These are phyloP conservation scores for Pyrenochaeta sp. DNA, from an alignment of 2,329 filamentous ascomycete genomes.

Conservation along the genomic window DNA sequence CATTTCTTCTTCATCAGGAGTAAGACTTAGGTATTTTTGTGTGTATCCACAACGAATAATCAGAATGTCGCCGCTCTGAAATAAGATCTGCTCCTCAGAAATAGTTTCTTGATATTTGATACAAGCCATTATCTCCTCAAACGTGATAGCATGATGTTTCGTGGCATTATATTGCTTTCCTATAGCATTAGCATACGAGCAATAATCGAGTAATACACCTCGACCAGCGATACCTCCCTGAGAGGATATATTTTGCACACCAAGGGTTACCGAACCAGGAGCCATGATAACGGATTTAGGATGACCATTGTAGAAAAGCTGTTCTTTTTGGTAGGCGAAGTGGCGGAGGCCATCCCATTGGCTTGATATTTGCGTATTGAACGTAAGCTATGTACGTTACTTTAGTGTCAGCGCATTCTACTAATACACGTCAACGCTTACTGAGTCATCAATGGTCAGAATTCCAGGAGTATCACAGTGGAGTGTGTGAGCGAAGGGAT, in stretches of 20 bases:
- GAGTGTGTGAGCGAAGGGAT: neutral
- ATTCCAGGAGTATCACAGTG: slow-evolving; percentile 16
- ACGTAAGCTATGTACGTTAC: slow-evolving; percentile 21
- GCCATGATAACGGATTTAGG: neutral
- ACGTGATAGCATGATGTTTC: slow-evolving; percentile 14
- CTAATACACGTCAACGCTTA: neutral
- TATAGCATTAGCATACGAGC: slow-evolving; percentile 23
- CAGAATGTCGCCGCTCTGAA: slow-evolving; percentile 30
- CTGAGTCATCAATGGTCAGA: neutral
- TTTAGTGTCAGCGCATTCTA: neutral
- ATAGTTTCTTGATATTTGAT: slow-evolving; percentile 8
- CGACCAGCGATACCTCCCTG: slow-evolving; percentile 27
- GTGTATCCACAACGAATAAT: slow-evolving; percentile 29
- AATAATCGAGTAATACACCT: slow-evolving; percentile 30
- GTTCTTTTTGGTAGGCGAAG: slow-evolving; percentile 8
- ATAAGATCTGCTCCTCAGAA: slow-evolving; percentile 6
- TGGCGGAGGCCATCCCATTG: slow-evolving; percentile 61
- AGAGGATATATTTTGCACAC: slow-evolving; percentile 25
- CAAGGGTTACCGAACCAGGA: slow-evolving; percentile 1
- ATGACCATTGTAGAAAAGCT: neutral
- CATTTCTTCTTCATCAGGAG: slow-evolving; percentile 12
- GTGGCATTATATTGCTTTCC: slow-evolving; percentile 20
- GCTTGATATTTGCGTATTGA: slow-evolving; percentile 65
- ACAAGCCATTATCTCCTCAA: slow-evolving; percentile 21
- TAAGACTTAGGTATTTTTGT: slow-evolving; percentile 19